Conservation (phyloP, 1,284 basidiomycete genomes). For the Ustilago xerochloae region DNA sequence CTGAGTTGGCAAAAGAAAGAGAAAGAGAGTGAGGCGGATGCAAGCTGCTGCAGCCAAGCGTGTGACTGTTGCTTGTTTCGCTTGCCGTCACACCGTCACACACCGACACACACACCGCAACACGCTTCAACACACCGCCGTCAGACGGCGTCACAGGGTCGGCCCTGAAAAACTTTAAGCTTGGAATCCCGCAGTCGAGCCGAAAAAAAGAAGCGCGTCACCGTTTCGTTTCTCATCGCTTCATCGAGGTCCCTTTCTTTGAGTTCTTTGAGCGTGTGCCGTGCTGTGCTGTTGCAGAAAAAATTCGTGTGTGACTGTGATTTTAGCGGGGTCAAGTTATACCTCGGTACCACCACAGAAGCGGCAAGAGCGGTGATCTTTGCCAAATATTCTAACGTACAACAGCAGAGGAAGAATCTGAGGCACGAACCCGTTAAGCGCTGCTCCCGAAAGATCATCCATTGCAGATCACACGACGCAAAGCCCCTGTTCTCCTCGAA, state of each 20-base stretch:
- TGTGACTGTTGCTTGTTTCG: neutral
- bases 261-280: neutral
- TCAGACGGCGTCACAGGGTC: too few relatives aligned
- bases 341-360: neutral
- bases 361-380: neutral
- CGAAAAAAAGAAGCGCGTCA: neutral
- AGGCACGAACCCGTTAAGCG: too few relatives aligned
- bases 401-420: too few relatives aligned
- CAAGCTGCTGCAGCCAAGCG: conserved; percentile 13
- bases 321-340: neutral
- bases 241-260: too few relatives aligned
- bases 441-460: too few relatives aligned
- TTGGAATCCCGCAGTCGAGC: neutral
- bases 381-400: neutral
- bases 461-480: too few relatives aligned
- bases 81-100: too few relatives aligned
- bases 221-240: neutral
- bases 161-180: neutral
- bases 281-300: neutral
- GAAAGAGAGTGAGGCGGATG: too few relatives aligned
- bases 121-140: too few relatives aligned
- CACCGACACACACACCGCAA: too few relatives aligned
- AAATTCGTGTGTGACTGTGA: neutral
- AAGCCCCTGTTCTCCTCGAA: too few relatives aligned
- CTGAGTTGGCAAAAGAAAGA: neutral